Percentiles rank a stretch among this genome's conserved stretches.
phyloP scores from a whole-genome alignment of 163 green algal genomes.

The Volvox carteri region DNA sequence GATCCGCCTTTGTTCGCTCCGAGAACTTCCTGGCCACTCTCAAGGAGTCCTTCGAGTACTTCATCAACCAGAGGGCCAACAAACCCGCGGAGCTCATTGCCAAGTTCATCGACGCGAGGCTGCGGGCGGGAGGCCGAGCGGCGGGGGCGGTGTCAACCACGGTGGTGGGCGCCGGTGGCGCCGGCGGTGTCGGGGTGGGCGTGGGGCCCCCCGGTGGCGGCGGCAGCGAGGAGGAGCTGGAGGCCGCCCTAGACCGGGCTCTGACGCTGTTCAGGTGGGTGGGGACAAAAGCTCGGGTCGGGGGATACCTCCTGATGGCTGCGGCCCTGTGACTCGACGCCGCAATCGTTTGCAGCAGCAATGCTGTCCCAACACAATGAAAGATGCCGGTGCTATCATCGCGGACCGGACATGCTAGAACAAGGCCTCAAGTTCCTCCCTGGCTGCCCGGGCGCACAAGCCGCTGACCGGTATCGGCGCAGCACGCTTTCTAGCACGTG shows the following conservation, averaged over 20 bases:
- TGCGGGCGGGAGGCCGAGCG: conserved; percentile 78
- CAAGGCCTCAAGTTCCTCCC: too few species aligned
- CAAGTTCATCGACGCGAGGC: conserved; percentile 93
- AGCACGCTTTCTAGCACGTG: too few species aligned
- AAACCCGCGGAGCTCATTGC: conserved; percentile 94
- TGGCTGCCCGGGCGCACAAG: too few species aligned
- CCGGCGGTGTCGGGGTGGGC: background rate
- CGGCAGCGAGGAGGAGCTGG: conserved; percentile 90
- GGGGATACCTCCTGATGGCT: background rate
- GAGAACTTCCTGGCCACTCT: conserved; percentile 85
- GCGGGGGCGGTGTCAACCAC: conserved; percentile 6
- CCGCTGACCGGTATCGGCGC: too few species aligned
- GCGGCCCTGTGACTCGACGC: too few species aligned
- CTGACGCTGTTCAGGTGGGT: conserved; percentile 97
- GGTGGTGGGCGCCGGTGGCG: background rate
- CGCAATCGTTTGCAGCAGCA: too few species aligned
- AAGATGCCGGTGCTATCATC: too few species aligned
- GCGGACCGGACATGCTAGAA: too few species aligned
- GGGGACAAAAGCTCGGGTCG: conserved; percentile 56
- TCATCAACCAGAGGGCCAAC: conserved; percentile 93
- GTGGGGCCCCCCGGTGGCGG: conserved; percentile 43
- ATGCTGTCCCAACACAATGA: too few species aligned
- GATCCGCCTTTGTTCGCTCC: conserved; percentile 75
- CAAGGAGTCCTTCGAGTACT: conserved; percentile 92
- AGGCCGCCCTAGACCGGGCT: conserved; percentile 88